phyloP scores from a whole-genome alignment of 768 basidiomycete species.

The Amanita polypyramis region DNA sequence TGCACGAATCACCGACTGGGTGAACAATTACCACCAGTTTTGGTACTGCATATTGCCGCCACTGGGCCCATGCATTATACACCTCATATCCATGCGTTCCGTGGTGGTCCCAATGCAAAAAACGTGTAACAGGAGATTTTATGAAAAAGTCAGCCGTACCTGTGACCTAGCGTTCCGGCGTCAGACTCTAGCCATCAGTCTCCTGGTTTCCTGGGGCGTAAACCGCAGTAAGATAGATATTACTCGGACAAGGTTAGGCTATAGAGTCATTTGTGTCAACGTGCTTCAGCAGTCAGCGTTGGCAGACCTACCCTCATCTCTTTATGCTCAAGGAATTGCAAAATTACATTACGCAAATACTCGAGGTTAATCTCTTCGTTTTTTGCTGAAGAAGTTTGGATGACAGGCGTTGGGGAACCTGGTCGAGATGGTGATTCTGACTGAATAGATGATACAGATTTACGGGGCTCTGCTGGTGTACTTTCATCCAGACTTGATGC shows the following conservation, averaged over 20 bases:
- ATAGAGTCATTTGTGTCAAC: conserved; percentile 3
- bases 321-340: conserved; percentile 97
- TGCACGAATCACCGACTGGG: too few species aligned
- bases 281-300: neutral
- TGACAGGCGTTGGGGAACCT: conserved; percentile 26
- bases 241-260: conserved; percentile 88
- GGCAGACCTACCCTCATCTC: conserved; percentile 89
- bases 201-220: conserved; percentile 88
- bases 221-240: conserved; percentile 88
- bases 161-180: neutral
- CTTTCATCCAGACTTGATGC: conserved; percentile 30
- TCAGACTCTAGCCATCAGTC: conserved; percentile 79
- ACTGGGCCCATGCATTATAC: neutral
- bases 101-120: neutral
- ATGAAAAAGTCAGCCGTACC: too few species aligned
- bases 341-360: conserved; percentile 89
- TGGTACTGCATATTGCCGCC: too few species aligned
- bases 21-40: too few species aligned
- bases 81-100: neutral
- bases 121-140: neutral
- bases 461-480: conserved; percentile 29
- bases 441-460: conserved; percentile 21
- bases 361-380: conserved; percentile 90
- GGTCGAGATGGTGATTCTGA: conserved; percentile 24
- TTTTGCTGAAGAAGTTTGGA: conserved; percentile 19